Evolutionary conservation across 495 filamentous ascomycete species (phyloP), one percentile per base, ranked within the genome.

Genomic region (Aspergillus conjunctus): DNA sequence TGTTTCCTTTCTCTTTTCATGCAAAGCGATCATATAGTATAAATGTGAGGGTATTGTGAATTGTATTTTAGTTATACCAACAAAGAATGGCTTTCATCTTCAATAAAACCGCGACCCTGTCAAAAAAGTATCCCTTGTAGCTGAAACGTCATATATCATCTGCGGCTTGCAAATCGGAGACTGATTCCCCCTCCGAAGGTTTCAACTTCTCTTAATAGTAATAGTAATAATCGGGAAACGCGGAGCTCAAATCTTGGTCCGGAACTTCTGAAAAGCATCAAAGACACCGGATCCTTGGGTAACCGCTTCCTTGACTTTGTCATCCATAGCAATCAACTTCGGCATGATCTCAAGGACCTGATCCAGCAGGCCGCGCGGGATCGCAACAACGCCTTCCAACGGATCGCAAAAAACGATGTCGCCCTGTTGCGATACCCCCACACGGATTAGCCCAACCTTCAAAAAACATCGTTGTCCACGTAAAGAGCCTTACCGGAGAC

Each of bases 371-470:
- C 73, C 74, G 30, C 72, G 68, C 2, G 88, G 87, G 54, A 90
- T 85, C n/a, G 77, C 79, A 5, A 89, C 85, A 1, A 87, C 83
- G 6, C 85, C 87, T 46, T 86, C 83, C 22, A 72, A 64, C 0
- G 80, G 78, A 68, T 91, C 87, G 49, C 81, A 79, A 63, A 88
- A 83, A 21, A 88, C 74, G 18, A 88, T 75, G 71, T 90, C 88
- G 1, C 86, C 86, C 73, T 85, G 56, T 21, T 5, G 26, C 26
- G 5, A 26, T 5, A 26, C 26, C 26, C n/a, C 26, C 26, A 26
- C 5, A 26, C 26, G 26, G 5, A 26, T 26, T 26, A 26, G 26
- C 26, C 2, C 26, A 26, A 26, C 26, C 26, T 26, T 26, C n/a
- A 26, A 26, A 26, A 26, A 26, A 26, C 26, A 26, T 26, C 26